Evolutionary conservation across 1,284 basidiomycete genomes (phyloP), one percentile per base, ranked within the genome.

Genomic region (Kalmanozyma brasiliensis): DNA sequence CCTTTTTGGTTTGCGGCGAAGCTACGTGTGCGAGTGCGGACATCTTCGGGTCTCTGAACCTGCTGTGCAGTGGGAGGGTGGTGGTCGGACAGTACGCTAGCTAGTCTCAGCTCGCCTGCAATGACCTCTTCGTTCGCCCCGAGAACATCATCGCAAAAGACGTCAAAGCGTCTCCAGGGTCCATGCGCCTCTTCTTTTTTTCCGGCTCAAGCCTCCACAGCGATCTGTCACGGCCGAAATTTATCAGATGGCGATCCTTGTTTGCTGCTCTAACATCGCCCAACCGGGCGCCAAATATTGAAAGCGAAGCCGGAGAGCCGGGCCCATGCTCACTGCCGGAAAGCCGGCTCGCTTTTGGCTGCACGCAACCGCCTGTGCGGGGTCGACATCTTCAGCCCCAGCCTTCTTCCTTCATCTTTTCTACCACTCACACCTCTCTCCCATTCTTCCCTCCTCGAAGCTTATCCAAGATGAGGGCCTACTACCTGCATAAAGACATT

Each of bases 401-500:
- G 16, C 8, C 13, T 9, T 16, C 22, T 33, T 37, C 4, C 10
- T 20, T 36, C 4, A 19, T 8, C 14, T 29, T 11, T 11, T 16
- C 23, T 11, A 26, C 19, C 51, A 45, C 22, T 49, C 48, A 30
- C 35, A 26, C 35, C 17, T 34, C 19, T 30, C 45, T 29, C 23
- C 8, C 44, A 23, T 14, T 32, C 33, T 17, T 14, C 23, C 22
- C 19, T 16, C 23, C 16, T 4, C 51, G 23, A 23, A 29, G 13
- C 9, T 22, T 11, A 11, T 10, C 13, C 22, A 72, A 20, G 9
- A 77, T 77, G 76, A 69, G 66, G 33, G 75, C 69, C 40, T 78
- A 62, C 42, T 64, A 76, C 34, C 73, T 78, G 45, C 73, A 77
- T 58, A 70, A 74, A 41, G 67, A 78, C 43, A 77, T 74, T 36